Percentiles rank a stretch among this genome's conserved stretches.
These are phyloP conservation scores for Saturnispora serradocipensis DNA, from an alignment of 805 yeast genomes.

Conservation along the genomic window DNA sequence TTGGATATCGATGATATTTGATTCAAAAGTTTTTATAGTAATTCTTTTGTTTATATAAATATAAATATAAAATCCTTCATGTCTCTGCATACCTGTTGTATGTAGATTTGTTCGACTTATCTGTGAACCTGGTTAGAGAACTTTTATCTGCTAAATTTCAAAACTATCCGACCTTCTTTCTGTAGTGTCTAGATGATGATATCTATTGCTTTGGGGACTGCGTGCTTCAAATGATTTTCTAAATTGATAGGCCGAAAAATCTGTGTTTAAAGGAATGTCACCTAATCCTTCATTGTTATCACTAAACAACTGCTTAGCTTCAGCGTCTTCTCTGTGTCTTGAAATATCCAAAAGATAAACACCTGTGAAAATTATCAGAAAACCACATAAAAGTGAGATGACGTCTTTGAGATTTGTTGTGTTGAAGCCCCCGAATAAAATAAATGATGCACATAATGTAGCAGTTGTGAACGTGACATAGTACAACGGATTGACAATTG, in stretches of 20 bases:
- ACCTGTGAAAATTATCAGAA: slow-evolving; percentile 78
- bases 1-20: slow-evolving; percentile 94
- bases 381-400: slow-evolving; percentile 75
- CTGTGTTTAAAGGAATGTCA: slow-evolving; percentile 76
- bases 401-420: slow-evolving; percentile 73
- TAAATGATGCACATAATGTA: slow-evolving; percentile 77
- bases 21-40: slow-evolving; percentile 8
- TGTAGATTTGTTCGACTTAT: neutral
- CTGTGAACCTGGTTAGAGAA: no score
- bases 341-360: slow-evolving; percentile 76
- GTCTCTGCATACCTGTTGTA: neutral
- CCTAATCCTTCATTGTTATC: slow-evolving; percentile 38
- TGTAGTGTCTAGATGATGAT: slow-evolving; percentile 19
- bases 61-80: neutral
- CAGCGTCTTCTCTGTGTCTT: slow-evolving; percentile 47
- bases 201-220: slow-evolving; percentile 27
- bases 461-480: slow-evolving; percentile 88
- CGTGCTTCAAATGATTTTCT: slow-evolving; percentile 64
- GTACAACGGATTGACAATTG: slow-evolving; percentile 83
- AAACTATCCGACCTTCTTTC: slow-evolving; percentile 53
- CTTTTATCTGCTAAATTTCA: slow-evolving; percentile 23
- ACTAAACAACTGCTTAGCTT: slow-evolving; percentile 33
- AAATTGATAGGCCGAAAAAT: slow-evolving; percentile 63
- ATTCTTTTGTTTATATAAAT: neutral
- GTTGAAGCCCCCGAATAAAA: slow-evolving; percentile 79